Base-by-base conservation (phyloP, 2,329 filamentous ascomycete species). In the Botrytis byssoidea region DNA sequence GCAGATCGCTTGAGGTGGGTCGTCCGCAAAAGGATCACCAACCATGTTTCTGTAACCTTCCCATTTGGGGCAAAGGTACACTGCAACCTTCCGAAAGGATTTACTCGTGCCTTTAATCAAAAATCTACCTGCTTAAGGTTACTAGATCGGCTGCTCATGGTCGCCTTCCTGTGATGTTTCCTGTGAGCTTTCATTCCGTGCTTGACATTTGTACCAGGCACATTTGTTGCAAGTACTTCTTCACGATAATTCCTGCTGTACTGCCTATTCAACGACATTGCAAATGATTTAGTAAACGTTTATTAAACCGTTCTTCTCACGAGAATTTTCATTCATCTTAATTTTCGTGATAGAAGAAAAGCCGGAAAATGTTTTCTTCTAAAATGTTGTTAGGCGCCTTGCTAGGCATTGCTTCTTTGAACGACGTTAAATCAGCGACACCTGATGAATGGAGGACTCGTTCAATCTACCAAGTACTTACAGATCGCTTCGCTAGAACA, bases 401-500 rank as follows among this genome's bases (percentile, higher is more conserved):
- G 10, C 29, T 42, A n/a, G 51, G 32, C 12, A 25, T 70, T 22
- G 12, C n/a, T 14, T 55, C 60, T 25, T 8, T 59, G 6, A 20
- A 35, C 14, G 7, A 35, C 22, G 70, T 42, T 51, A 37, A 35
- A 29, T 44, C 64, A 25, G 71, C 71, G 4, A 69, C 55, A 5
- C 57, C 72, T 37, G 66, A 70, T 18, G 42, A 55, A 64, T 73
- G 66, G 66, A 63, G 66, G 29, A 32, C 22, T 9, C 55, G 46
- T n/a, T 73, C 66, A n/a, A 70, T 73, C 9, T 73, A 73, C 20
- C 72, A 73, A 29, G 72, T 73, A 35, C 57, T 70, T 10, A 70
- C 72, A 7, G 72, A 86, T 75, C 81, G 84, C 18, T 85, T 85
- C 74, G 83, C 84, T 37, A 81, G 81, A 25, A 82, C 83, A 20